Conservation (phyloP, 2,329 filamentous ascomycete species). For the Parasarocladium wereldwijsianum region DNA sequence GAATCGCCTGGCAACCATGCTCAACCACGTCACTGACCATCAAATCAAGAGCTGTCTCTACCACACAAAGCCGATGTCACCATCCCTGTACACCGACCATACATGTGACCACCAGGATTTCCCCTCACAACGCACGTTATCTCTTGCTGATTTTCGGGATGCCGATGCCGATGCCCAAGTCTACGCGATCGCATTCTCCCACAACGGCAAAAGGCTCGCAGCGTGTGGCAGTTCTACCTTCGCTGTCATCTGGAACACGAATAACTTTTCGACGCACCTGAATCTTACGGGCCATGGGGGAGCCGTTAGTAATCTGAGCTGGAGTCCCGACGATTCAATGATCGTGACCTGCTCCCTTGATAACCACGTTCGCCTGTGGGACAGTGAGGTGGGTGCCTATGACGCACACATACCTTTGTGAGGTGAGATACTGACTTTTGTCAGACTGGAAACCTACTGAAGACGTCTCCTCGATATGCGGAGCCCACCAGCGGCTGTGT, state of each 20-base stretch:
- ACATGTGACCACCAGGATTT: conserved; percentile 68
- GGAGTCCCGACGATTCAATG: conserved; percentile 83
- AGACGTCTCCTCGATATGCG: conserved; percentile 55
- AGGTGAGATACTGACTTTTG: too few relatives aligned
- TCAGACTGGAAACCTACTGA: conserved; percentile 46
- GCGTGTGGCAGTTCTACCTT: conserved; percentile 62
- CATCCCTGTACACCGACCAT: conserved; percentile 83
- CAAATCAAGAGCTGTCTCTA: conserved; percentile 78
- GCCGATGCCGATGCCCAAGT: conserved; percentile 66
- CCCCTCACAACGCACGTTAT: conserved; percentile 58
- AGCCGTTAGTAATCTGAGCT: conserved; percentile 68
- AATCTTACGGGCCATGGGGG: conserved; percentile 49
- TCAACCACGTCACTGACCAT: conserved; percentile 69
- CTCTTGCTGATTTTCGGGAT: conserved; percentile 58
- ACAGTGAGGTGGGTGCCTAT: too few relatives aligned
- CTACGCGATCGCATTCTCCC: conserved; percentile 83
- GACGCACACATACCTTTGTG: too few relatives aligned
- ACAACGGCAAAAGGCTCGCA: conserved; percentile 69
- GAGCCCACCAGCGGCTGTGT: conserved; percentile 78
- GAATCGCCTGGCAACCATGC: conserved; percentile 65
- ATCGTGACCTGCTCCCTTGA: conserved; percentile 74
- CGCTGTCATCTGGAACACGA: conserved; percentile 71
- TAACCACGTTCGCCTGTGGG: conserved; percentile 60
- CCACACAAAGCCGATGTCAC: conserved; percentile 65
- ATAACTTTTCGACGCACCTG: conserved; percentile 49